Conservation (phyloP, 1,284 basidiomycete genomes). For the Erythrobasidium hasegawianum region DNA sequence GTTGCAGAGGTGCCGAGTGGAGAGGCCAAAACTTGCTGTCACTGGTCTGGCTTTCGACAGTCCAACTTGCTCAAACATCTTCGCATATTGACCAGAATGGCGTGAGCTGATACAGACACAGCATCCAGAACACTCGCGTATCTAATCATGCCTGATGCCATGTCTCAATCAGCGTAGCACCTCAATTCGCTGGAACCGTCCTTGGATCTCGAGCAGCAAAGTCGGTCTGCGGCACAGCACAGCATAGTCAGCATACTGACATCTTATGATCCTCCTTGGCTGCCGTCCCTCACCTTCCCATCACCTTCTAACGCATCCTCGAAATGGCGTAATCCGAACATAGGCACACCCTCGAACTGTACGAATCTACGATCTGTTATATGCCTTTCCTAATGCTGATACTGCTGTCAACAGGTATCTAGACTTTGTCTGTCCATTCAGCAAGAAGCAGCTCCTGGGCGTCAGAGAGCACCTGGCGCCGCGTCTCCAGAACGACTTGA, state of each 20-base stretch:
- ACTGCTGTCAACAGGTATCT: conserved; percentile 4
- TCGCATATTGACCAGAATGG: too few species aligned
- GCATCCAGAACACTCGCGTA: too few species aligned
- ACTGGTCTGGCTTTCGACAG: too few species aligned
- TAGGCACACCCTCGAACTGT: conserved; percentile 30
- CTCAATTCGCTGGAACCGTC: conserved; percentile 24
- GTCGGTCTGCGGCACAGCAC: not conserved
- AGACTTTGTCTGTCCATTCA: conserved; percentile 48
- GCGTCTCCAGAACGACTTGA: conserved; percentile 43
- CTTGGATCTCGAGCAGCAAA: conserved; percentile 26
- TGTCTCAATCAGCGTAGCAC: conserved; percentile 15
- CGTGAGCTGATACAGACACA: too few species aligned
- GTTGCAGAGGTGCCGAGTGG: too few species aligned
- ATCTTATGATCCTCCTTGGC: too few species aligned
- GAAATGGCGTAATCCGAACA: not conserved
- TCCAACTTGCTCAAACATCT: too few species aligned
- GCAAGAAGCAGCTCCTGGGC: conserved; percentile 48
- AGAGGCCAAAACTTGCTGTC: too few species aligned
- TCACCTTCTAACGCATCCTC: not conserved
- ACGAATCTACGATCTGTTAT: too few species aligned
- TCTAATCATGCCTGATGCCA: too few species aligned
- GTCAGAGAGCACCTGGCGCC: conserved; percentile 47
- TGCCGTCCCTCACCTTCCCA: not conserved
- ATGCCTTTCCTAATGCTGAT: too few species aligned
- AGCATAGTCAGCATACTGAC: too few species aligned